phyloP scores from a whole-genome alignment of 257 asterid genomes.

The Scutellaria baicalensis region DNA sequence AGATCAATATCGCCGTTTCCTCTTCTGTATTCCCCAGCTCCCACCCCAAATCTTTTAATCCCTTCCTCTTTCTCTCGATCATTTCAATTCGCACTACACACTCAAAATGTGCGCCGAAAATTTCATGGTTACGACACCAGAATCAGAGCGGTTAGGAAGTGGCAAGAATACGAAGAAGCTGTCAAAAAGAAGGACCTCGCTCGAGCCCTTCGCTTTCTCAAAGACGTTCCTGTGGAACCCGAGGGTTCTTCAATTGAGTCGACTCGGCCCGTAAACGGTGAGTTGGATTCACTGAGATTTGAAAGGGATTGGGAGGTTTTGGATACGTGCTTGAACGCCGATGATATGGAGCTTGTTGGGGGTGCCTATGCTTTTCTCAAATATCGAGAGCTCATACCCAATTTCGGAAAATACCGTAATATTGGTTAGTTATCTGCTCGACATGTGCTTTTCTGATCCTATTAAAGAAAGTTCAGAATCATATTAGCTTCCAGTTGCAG shows the following conservation, averaged over 20 bases:
- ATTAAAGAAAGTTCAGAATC: neutral
- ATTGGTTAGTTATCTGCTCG: slow-evolving; percentile 45
- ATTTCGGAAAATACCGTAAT: slow-evolving; percentile 60
- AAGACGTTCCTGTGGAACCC: slow-evolving; percentile 28
- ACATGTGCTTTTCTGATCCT: neutral
- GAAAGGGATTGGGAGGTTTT: slow-evolving; percentile 76
- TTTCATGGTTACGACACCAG: neutral
- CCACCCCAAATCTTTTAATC: slow-evolving; percentile 1
- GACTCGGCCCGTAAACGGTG: slow-evolving; percentile 2
- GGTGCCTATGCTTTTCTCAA: slow-evolving; percentile 66
- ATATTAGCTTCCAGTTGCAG: neutral
- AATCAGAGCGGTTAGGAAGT: slow-evolving; percentile 55
- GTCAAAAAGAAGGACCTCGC: slow-evolving; percentile 83
- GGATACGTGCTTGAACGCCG: slow-evolving; percentile 93
- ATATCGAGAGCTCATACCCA: slow-evolving; percentile 58
- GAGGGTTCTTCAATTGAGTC: slow-evolving; percentile 26
- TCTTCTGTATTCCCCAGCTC: neutral
- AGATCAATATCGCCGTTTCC: slow-evolving; percentile 1
- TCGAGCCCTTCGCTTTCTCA: slow-evolving; percentile 75
- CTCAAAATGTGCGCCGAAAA: neutral
- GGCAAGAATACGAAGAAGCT: slow-evolving; percentile 92
- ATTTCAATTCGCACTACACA: neutral
- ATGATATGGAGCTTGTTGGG: slow-evolving; percentile 86
- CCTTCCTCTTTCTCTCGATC: neutral
- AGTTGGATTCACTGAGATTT: slow-evolving; percentile 22